Evolutionary conservation across 2,329 filamentous ascomycete genomes (phyloP), one percentile per base, ranked within the genome.

Genomic region (Orbilia ellipsospora): DNA sequence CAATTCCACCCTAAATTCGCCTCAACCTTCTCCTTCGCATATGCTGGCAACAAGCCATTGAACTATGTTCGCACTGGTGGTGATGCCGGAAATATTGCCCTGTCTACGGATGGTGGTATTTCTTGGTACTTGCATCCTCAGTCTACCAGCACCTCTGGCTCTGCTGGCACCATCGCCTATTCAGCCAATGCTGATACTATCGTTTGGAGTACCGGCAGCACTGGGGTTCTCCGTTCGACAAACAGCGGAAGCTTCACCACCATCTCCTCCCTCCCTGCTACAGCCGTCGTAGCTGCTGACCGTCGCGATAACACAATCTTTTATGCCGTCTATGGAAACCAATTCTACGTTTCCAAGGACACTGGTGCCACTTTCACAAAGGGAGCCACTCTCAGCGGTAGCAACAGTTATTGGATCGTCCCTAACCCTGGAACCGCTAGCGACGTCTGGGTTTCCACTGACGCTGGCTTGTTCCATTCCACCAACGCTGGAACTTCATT

Each of bases 371-470:
- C 84, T 5, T 88, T 89, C 77, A 78, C 82, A 2, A 79, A 82
- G 5, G 81, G 81, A 0, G 81, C 82, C 13, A 83, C 82, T 1
- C 76, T 77, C 16, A 26, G 64, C 8, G 72, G 72, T 36, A 56
- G 64, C 48, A 83, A 80, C 1, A 79, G 82, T 20, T 82, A 90
- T 67, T 88, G 88, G 45, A 84, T 91, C 10, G 86, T 86, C n/a
- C 84, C 84, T 0, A 84, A 89, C 77, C 88, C 89, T 0, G 83
- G 85, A 7, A 83, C 83, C 10, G 86, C 87, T 0, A 89, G 90
- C n/a, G 87, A 89, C 55, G 84, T 92, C 55, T 87, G 85, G 81
- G 86, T 86, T 1, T 87, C 87, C 0, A 88, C 87, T 0, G 83
- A 88, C 66, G 81, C 78, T 0, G 87, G 87, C 4, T 80, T 89